Base-by-base conservation (phyloP, 2,329 filamentous ascomycete genomes). In the Trichoderma atroviride region DNA sequence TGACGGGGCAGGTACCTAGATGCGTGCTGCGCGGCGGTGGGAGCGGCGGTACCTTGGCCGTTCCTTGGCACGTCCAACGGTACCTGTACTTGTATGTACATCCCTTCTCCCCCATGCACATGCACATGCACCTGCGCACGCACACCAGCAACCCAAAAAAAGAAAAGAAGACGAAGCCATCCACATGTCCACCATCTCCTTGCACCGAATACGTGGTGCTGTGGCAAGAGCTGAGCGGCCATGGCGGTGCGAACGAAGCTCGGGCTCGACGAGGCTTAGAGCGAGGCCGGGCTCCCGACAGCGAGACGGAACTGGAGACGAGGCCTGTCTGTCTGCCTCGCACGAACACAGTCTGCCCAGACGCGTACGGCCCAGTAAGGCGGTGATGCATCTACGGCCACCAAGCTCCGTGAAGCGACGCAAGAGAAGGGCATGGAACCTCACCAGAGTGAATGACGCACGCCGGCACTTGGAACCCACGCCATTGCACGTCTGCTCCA, bases 381-480 rank as follows among this genome's bases (percentile, higher is more conserved):
- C 47, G 47, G 47, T 24, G 43, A 50, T 50, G 47, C 47, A 50
- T 5, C 11, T 1, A 31, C 47, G 27, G 31, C 22, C 13, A 53
- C 56, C 22, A 37, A 33, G 22, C 24, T 13, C n/a, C 37, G 37
- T 6, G 37, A 11, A 35, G 33, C 33, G 33, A 35, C 33, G 14
- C 37, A 7, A n/a, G 19, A 65, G 62, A 65, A 65, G 43, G 52
- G 52, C 29, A 50, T 57, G 62, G 53, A 66, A 58, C 16, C 31
- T 35, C 24, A 58, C 47, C 52, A 66, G 22, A 50, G n/a, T 50
- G 47, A 50, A 66, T 66, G 53, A 66, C 53, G 62, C 62, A 47
- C 62, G 29, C 43, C 62, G 62, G 62, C 62, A 56, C 50, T 55
- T 63, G 60, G 40, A 55, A 53, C 60, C 60, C 60, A 63, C 31